Percentiles rank a stretch among this genome's conserved stretches.
phyloP scores from a whole-genome alignment of 306 rosid genomes.

The Begonia masoniana region DNA sequence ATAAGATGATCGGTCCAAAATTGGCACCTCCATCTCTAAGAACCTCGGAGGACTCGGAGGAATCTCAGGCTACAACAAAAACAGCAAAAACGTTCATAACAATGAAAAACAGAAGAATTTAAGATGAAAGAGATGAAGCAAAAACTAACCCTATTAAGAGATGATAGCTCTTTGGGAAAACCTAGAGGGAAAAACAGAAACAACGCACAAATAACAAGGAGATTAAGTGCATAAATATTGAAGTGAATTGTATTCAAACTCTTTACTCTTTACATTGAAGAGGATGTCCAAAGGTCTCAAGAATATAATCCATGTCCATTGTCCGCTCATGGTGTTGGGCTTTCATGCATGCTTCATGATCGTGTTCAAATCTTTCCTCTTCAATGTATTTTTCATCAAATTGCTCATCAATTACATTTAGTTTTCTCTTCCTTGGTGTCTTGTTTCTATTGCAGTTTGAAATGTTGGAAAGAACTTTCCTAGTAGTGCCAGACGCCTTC shows the following conservation, averaged over 20 bases:
- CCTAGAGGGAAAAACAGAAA: conserved; percentile 10
- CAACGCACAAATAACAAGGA: no score
- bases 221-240: not conserved
- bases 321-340: conserved; percentile 21
- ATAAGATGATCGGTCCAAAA: conserved; percentile 11
- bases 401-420: conserved; percentile 18
- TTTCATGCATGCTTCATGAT: conserved; percentile 43
- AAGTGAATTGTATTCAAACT: not conserved
- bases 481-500: conserved; percentile 24
- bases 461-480: conserved; percentile 56
- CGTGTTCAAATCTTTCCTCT: conserved; percentile 32
- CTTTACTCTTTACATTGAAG: conserved; percentile 8
- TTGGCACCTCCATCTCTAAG: conserved; percentile 24
- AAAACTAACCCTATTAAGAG: no score
- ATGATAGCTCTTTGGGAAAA: conserved; percentile 16
- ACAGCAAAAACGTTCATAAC: not conserved
- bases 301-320: conserved; percentile 22
- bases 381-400: conserved; percentile 20
- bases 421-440: conserved; percentile 24
- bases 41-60: conserved; percentile 8
- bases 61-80: no score
- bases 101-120: not conserved
- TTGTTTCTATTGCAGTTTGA: conserved; percentile 27
- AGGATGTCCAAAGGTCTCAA: conserved; percentile 31
- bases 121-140: not conserved